Conservation (phyloP, 108 stramenopile species). For the Licmophora abbreviata region DNA sequence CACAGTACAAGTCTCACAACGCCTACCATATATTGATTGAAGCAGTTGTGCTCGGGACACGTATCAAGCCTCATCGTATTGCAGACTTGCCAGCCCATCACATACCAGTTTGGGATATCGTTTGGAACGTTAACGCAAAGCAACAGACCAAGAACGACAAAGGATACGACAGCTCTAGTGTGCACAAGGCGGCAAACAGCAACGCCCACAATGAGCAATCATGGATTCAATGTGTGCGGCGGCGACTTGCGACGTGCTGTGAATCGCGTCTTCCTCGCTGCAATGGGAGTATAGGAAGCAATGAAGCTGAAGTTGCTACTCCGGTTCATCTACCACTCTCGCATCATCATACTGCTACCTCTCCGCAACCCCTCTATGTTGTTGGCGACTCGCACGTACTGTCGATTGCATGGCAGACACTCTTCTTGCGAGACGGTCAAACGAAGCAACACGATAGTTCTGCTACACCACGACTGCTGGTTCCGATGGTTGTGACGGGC, state of each 20-base stretch:
- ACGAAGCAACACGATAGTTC: neutral
- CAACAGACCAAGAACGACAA: neutral
- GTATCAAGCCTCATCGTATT: constrained; percentile 32
- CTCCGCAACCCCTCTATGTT: constrained; percentile 19
- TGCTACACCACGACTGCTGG: constrained; percentile 16
- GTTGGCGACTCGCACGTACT: constrained; percentile 53
- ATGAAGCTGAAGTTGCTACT: too few relatives aligned
- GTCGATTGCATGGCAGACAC: constrained; percentile 50
- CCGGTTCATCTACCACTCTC: too few relatives aligned
- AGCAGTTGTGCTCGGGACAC: constrained; percentile 34
- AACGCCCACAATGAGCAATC: too few relatives aligned
- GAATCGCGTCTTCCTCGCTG: too few relatives aligned
- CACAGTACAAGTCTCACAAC: constrained; percentile 35
- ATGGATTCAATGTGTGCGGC: too few relatives aligned
- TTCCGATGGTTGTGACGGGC: constrained; percentile 40
- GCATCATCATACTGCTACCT: too few relatives aligned
- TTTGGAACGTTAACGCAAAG: neutral
- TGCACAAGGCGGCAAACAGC: too few relatives aligned
- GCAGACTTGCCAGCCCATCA: constrained; percentile 10
- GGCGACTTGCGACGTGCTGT: too few relatives aligned
- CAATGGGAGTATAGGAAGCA: too few relatives aligned
- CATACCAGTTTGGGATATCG: constrained; percentile 38
- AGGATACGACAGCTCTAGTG: neutral
- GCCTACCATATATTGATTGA: constrained; percentile 45
- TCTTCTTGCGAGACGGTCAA: constrained; percentile 16